phyloP scores from a whole-genome alignment of 768 basidiomycete genomes.

The Clavulina sp. region DNA sequence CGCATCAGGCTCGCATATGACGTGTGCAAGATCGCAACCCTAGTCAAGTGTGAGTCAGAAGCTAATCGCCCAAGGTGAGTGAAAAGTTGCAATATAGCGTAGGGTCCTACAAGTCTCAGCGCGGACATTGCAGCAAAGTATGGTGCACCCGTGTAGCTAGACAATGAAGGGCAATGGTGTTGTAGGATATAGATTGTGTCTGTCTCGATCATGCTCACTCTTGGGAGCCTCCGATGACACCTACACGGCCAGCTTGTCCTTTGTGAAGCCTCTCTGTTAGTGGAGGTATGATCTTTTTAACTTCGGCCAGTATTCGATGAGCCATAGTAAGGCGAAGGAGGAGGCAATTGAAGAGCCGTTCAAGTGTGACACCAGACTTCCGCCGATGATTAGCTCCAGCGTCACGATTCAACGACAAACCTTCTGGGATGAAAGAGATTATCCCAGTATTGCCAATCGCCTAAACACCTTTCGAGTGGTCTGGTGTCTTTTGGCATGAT shows the following conservation, averaged over 20 bases:
- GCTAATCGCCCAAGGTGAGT: conserved; percentile 1
- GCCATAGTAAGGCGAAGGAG: no score
- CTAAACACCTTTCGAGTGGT: no score
- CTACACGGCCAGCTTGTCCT: conserved; percentile 87
- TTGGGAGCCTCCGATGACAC: conserved; percentile 81
- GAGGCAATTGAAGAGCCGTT: no score
- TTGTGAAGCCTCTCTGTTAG: conserved; percentile 81
- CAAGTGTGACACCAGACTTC: no score
- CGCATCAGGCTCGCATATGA: conserved; percentile 88
- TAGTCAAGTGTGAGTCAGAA: conserved; percentile 21
- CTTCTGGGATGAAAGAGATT: no score
- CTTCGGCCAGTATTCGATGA: conserved; percentile 41
- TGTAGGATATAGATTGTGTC: neutral
- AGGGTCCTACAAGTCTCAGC: conserved; percentile 45
- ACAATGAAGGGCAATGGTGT: neutral
- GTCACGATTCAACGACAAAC: no score
- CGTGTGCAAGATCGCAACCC: conserved; percentile 92
- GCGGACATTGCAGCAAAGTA: conserved; percentile 91
- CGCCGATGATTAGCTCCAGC: no score
- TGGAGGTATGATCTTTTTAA: conserved; percentile 77
- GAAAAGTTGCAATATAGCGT: conserved; percentile 12
- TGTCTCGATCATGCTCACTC: conserved; percentile 40
- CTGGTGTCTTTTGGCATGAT: no score
- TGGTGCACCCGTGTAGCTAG: conserved; percentile 90
- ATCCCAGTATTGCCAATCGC: no score